Evolutionary conservation across 2,329 filamentous ascomycete genomes (phyloP), one percentile per base, ranked within the genome.

Genomic region (Aureobasidium melanogenum): DNA sequence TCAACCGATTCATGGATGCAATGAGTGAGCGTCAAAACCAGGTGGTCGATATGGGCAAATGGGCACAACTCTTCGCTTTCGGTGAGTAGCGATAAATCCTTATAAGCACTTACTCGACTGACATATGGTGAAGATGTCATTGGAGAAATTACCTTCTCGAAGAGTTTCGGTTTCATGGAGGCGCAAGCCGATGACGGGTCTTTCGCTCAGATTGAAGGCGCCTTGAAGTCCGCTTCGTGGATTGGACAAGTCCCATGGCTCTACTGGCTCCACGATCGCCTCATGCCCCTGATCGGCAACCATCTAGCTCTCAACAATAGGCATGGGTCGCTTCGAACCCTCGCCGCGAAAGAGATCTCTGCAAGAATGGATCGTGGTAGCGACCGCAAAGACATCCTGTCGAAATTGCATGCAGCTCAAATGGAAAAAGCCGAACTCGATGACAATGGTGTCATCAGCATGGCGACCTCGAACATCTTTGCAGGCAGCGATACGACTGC

Each of bases 401-500:
- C 66, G 7, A 74, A 75, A 44, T 66, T 76, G 5, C 67, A 73
- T 41, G 67, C 69, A 3, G 70, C 72, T 8, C 69, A 73, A 38
- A 71, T 71, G 36, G 67, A 71, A 57, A 74, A 75, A 52, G 71
- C 74, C 14, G 67, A 73, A 15, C 73, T 77, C 60, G 70, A 73
- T 55, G 68, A 72, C 50, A 69, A 68, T 12, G 72, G 68, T 57
- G 64, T 78, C 4, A 65, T 73, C 8, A 71, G 69, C 54, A 75
- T 76, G 69, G 71, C 71, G 0, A 70, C 72, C 2, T 69, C 62
- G 46, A 75, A 72, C 47, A 74, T 78, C 56, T 71, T 73, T 30
- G 77, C 76, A 6, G 76, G 75, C 12, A 72, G 70, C 10, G 77
- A 79, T 57, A 79, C 76, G 0, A 79, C 76, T 5, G 74, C 73